These are phyloP conservation scores for Babesia bovis DNA, from an alignment of 169 alveolate species.

Conservation along the genomic window DNA sequence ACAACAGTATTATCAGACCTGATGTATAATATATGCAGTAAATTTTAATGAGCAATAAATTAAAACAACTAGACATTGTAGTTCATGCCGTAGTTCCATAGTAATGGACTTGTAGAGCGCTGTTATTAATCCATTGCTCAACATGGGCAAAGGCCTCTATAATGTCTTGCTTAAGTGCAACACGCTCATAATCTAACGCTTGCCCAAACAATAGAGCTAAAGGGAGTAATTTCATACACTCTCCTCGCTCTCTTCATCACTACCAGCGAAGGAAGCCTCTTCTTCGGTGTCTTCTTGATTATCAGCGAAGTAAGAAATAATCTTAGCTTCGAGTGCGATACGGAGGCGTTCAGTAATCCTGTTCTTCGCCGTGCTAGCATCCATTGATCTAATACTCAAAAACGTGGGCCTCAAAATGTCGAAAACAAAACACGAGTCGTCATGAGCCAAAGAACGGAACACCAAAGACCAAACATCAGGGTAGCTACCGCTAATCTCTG, in stretches of 20 bases:
- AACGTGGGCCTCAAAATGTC: slow-evolving; percentile 51
- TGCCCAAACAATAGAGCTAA: too few species aligned
- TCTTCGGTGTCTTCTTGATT: slow-evolving; percentile 7
- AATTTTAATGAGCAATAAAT: too few species aligned
- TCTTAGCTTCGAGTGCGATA: slow-evolving; percentile 48
- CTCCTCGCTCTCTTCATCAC: slow-evolving; percentile 14
- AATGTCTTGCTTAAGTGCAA: too few species aligned
- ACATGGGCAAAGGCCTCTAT: too few species aligned
- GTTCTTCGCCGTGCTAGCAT: slow-evolving; percentile 29
- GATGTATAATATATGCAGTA: too few species aligned
- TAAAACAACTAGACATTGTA: too few species aligned
- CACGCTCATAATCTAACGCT: too few species aligned
- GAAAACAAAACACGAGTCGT: slow-evolving; percentile 21
- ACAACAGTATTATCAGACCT: too few species aligned
- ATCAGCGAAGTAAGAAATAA: slow-evolving; percentile 1
- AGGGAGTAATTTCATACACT: too few species aligned
- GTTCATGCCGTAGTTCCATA: too few species aligned
- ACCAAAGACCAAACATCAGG: slow-evolving; percentile 68
- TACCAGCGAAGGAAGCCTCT: slow-evolving; percentile 31
- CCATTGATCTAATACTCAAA: slow-evolving; percentile 24
- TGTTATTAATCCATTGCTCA: too few species aligned
- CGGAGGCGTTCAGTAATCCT: slow-evolving; percentile 40
- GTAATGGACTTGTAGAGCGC: too few species aligned
- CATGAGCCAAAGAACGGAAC: slow-evolving; percentile 53
- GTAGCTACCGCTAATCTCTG: slow-evolving; percentile 29